Conservation (phyloP, 2,329 filamentous ascomycete genomes). For the Colletotrichum higginsianum region DNA sequence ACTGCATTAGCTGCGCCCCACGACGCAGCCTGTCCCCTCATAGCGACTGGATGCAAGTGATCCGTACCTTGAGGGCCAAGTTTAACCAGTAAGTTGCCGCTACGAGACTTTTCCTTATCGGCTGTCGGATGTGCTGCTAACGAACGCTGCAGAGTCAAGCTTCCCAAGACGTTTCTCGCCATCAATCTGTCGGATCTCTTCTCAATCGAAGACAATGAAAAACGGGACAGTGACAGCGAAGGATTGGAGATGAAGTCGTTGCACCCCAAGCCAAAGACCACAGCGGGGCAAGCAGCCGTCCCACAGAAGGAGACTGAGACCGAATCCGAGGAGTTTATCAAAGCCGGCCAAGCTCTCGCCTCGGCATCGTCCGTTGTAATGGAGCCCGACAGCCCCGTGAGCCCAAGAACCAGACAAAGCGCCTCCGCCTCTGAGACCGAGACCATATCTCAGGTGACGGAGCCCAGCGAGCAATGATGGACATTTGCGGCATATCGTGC, state of each 20-base stretch:
- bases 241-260: slow-evolving; percentile 63
- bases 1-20: slow-evolving; percentile 96
- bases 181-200: slow-evolving; percentile 76
- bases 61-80: slow-evolving; percentile 93
- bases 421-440: slow-evolving; percentile 18
- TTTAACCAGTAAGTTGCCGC: slow-evolving; percentile 85
- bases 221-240: slow-evolving; percentile 63
- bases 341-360: slow-evolving; percentile 40
- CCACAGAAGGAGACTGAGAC: slow-evolving; percentile 18
- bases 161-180: slow-evolving; percentile 76
- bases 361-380: slow-evolving; percentile 9
- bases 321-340: slow-evolving; percentile 34
- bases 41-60: slow-evolving; percentile 96
- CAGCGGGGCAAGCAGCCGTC: slow-evolving; percentile 9
- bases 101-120: background rate
- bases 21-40: slow-evolving; percentile 91
- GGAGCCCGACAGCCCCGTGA: slow-evolving; percentile 17
- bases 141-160: slow-evolving; percentile 66
- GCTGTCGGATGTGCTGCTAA: slow-evolving; percentile 22
- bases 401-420: slow-evolving; percentile 20
- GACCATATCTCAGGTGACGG: slow-evolving; percentile 7
- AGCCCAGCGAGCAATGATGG: background rate
- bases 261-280: slow-evolving; percentile 46
- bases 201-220: slow-evolving; percentile 70
- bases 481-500: background rate